Conservation (phyloP, 768 basidiomycete species). For the Lactarius tabidus region DNA sequence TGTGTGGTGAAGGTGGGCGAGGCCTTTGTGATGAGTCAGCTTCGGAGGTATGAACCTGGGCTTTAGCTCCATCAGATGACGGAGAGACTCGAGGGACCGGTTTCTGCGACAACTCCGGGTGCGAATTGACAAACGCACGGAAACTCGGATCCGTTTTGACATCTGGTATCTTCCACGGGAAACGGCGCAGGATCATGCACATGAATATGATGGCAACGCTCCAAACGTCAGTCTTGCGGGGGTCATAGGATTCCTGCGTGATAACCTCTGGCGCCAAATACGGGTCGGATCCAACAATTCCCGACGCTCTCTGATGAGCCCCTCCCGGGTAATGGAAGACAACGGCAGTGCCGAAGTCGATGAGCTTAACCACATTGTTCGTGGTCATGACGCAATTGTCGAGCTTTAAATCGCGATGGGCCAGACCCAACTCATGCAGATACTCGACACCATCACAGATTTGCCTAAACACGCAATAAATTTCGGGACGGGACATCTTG, state of each 20-base stretch:
- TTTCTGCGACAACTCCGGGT: slow-evolving; percentile 71
- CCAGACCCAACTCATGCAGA: slow-evolving; percentile 94
- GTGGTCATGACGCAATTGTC: slow-evolving; percentile 99
- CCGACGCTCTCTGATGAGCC: slow-evolving; percentile 68
- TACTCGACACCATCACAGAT: slow-evolving; percentile 98
- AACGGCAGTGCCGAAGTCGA: slow-evolving; percentile 99
- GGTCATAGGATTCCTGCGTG: slow-evolving; percentile 76
- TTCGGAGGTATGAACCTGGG: background rate
- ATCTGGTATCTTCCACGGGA: slow-evolving; percentile 99
- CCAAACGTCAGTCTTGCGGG: slow-evolving; percentile 98
- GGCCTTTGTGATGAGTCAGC: background rate
- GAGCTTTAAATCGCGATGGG: slow-evolving; percentile 97
- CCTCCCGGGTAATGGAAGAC: slow-evolving; percentile 99
- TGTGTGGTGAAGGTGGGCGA: slow-evolving; percentile 1
- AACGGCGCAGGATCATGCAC: slow-evolving; percentile 96
- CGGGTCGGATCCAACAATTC: slow-evolving; percentile 95
- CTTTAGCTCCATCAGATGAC: background rate
- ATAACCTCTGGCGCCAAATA: slow-evolving; percentile 98
- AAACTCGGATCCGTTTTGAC: slow-evolving; percentile 89
- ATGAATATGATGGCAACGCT: slow-evolving; percentile 97
- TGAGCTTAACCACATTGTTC: slow-evolving; percentile 93
- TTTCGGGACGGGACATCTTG: slow-evolving; percentile 97
- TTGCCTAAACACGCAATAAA: slow-evolving; percentile 98
- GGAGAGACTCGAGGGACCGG: slow-evolving; percentile 22
- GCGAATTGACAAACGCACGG: slow-evolving; percentile 86